Evolutionary conservation across 2,329 filamentous ascomycete species (phyloP).

Genomic region (Acrodontium crateriforme): DNA sequence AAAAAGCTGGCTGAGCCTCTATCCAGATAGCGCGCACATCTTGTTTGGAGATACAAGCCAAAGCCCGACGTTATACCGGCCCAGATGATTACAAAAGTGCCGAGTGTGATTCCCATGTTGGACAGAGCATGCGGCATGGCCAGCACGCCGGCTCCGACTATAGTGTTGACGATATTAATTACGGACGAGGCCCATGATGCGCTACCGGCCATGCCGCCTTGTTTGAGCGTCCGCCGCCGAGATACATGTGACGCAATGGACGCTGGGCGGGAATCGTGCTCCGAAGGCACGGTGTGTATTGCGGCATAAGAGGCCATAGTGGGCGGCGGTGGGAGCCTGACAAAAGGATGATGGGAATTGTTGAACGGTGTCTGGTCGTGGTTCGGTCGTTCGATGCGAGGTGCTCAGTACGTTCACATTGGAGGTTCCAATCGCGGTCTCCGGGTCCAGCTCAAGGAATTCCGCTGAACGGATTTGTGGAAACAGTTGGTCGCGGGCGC

Average conservation of each 20-base stretch:
- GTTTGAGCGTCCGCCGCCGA: conserved; percentile 42
- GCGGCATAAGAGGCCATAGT: conserved; percentile 35
- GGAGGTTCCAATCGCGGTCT: too few species aligned
- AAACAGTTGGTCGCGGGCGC: too few species aligned
- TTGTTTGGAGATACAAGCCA: conserved; percentile 84
- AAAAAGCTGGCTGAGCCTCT: conserved; percentile 84
- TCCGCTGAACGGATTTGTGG: too few species aligned
- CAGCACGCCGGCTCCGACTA: conserved; percentile 85
- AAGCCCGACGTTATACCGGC: conserved; percentile 80
- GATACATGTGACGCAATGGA: conserved; percentile 30
- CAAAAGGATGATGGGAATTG: too few species aligned
- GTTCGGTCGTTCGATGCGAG: too few species aligned
- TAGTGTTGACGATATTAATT: conserved; percentile 93
- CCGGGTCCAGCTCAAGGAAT: too few species aligned
- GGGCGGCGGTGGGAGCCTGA: background rate
- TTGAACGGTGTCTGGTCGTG: too few species aligned
- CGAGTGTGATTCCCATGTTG: conserved; percentile 85
- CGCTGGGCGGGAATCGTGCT: conserved; percentile 26
- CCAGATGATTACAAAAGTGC: conserved; percentile 76
- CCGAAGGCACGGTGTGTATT: conserved; percentile 26
- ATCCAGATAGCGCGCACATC: conserved; percentile 86
- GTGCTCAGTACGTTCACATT: too few species aligned
- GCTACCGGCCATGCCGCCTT: conserved; percentile 53
- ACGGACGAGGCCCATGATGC: conserved; percentile 84
- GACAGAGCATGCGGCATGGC: conserved; percentile 93